These are phyloP conservation scores for Osmanthus fragrans DNA, from an alignment of 257 asterid species.

Conservation along the genomic window DNA sequence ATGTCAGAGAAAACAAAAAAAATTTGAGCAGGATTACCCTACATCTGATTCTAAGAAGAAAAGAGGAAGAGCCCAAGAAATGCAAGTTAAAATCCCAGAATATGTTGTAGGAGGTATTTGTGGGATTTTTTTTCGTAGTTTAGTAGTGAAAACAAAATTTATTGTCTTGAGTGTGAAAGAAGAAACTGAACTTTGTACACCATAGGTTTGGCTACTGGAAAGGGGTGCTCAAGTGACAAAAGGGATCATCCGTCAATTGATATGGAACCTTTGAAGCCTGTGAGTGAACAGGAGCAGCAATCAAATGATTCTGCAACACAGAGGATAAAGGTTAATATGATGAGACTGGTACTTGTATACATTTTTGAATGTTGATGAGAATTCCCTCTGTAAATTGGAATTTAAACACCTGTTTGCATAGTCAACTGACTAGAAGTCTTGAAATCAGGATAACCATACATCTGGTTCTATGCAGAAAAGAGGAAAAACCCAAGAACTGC, in stretches of 20 bases:
- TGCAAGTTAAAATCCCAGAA: conserved; percentile 24
- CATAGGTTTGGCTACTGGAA: conserved; percentile 62
- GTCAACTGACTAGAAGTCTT: neutral
- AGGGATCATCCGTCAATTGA: conserved; percentile 24
- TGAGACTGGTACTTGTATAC: conserved; percentile 18
- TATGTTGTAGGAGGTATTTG: conserved; percentile 35
- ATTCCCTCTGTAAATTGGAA: neutral
- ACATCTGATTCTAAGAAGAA: conserved; percentile 31
- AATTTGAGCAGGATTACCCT: neutral
- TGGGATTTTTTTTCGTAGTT: neutral
- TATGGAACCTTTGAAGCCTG: conserved; percentile 30
- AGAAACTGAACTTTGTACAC: conserved; percentile 40
- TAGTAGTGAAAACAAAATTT: neutral
- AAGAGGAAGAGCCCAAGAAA: conserved; percentile 21
- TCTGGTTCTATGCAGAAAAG: conserved; percentile 30
- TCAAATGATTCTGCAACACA: conserved; percentile 24
- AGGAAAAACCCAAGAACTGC: conserved; percentile 24
- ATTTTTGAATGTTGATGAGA: conserved; percentile 11
- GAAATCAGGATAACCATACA: conserved; percentile 3
- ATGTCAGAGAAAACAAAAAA: neutral
- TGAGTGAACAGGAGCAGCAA: conserved; percentile 36
- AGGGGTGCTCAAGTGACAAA: conserved; percentile 26
- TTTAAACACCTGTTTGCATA: neutral
- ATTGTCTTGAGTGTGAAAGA: conserved; percentile 17
- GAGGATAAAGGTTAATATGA: conserved; percentile 38